A percentile compares a stretch with the other conserved stretches of the same genome.
Evolutionary conservation across 805 yeast genomes (phyloP).

Genomic region (Pichia phayaonensis): DNA sequence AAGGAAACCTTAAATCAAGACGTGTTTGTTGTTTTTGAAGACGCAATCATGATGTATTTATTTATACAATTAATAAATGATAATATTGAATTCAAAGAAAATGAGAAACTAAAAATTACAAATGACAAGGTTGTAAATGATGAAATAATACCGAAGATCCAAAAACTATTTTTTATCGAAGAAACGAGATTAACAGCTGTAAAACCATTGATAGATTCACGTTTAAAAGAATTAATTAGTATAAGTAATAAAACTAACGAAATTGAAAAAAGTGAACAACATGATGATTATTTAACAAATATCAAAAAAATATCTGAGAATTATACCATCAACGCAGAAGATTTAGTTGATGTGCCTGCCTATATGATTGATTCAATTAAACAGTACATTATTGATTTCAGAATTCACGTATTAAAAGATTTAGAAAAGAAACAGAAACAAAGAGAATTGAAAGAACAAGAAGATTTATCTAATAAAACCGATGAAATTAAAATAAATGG

Average conservation of each 20-base stretch:
- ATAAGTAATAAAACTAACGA: not conserved
- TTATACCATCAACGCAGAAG: conserved; percentile 51
- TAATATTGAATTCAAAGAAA: not conserved
- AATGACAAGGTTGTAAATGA: not conserved
- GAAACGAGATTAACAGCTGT: not conserved
- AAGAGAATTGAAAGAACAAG: conserved; percentile 36
- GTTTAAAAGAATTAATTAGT: not conserved
- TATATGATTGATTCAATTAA: conserved; percentile 45
- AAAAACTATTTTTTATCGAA: not conserved
- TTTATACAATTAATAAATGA: conserved; percentile 13
- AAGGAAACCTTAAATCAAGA: conserved; percentile 8
- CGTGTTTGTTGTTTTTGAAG: conserved; percentile 24
- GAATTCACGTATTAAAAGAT: conserved; percentile 44
- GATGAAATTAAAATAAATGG: not conserved
- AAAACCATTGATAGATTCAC: not conserved
- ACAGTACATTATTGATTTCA: conserved; percentile 46
- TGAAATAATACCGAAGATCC: not conserved
- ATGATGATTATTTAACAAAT: conserved; percentile 10
- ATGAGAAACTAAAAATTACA: not conserved
- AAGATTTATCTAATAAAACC: not conserved
- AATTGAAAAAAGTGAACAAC: not conserved
- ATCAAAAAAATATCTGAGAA: conserved; percentile 12
- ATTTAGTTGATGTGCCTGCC: conserved; percentile 49
- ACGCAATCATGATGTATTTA: conserved; percentile 20
- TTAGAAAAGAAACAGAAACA: conserved; percentile 45